phyloP scores from a whole-genome alignment of 2,329 filamentous ascomycete species.

The Botryotinia globosa region DNA sequence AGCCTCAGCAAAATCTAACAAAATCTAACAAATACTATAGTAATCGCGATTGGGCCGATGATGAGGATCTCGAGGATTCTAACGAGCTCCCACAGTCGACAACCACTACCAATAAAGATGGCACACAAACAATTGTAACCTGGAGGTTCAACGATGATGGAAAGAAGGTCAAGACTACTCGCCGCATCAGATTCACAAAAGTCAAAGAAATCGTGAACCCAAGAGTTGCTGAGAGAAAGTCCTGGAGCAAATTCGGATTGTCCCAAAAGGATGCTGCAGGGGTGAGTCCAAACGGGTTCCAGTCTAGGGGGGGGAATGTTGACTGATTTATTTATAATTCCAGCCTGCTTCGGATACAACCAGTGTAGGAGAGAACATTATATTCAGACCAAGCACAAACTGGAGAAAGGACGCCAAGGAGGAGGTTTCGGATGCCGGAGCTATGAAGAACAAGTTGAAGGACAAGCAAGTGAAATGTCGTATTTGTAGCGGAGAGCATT shows the following conservation, averaged over 20 bases:
- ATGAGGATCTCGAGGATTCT: slow-evolving; percentile 67
- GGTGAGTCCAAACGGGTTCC: slow-evolving; percentile 35
- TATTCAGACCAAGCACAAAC: slow-evolving; percentile 89
- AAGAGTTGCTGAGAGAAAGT: slow-evolving; percentile 89
- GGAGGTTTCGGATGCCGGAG: slow-evolving; percentile 72
- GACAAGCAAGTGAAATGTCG: slow-evolving; percentile 99
- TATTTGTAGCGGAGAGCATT: slow-evolving; percentile 98
- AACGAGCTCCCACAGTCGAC: slow-evolving; percentile 76
- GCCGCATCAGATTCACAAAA: slow-evolving; percentile 87
- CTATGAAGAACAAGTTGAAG: slow-evolving; percentile 80
- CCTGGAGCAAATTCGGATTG: slow-evolving; percentile 88
- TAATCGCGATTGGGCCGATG: slow-evolving; percentile 82
- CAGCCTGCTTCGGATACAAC: slow-evolving; percentile 26
- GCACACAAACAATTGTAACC: slow-evolving; percentile 91
- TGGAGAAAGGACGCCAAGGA: slow-evolving; percentile 89
- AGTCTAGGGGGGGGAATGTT: neutral
- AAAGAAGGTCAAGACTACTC: slow-evolving; percentile 96
- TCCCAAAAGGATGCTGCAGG: slow-evolving; percentile 82
- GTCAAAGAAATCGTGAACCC: slow-evolving; percentile 95
- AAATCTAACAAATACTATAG: slow-evolving; percentile 30
- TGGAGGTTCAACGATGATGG: slow-evolving; percentile 88
- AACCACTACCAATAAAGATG: slow-evolving; percentile 95
- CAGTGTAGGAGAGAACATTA: slow-evolving; percentile 76
- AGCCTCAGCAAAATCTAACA: slow-evolving; percentile 25
- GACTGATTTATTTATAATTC: slow-evolving; percentile 12